Evolutionary conservation across 192 early-diverging fungal genomes (phyloP), one percentile per base, ranked within the genome.

Genomic region (Podila clonocystis): DNA sequence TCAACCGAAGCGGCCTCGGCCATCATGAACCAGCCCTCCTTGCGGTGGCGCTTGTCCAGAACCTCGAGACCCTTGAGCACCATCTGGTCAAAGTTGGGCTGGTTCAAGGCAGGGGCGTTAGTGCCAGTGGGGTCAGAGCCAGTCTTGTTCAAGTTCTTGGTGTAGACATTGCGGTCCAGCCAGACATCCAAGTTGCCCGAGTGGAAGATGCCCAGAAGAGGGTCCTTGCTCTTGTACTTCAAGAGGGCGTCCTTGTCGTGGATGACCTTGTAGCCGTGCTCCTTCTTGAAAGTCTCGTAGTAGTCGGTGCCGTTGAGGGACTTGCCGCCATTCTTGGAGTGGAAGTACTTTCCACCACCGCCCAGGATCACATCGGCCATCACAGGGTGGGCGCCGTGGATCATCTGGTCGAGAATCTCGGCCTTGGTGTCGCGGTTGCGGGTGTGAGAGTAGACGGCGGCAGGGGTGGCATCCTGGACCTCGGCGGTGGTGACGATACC

Each of bases 11-110:
- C 88, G 50, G 86, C 89, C 68, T 90, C 89, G 52, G 82, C 74
- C 88, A 90, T 88, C 65, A 90, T 74, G 85, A 88, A 90, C 67
- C 72, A 90, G 29, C 89, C 89, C 62, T 90, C 82, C 24, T 76
- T 75, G 70, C 85, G 86, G 64, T 76, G 62, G 28, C 84, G 84
- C 65, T 77, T 84, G 66, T 90, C 80, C 63, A 90, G 68, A 50
- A 84, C 74, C 33, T 90, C 80, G 50, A 90, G 76, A 58, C 86
- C 89, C 63, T 82, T 87, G 52, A 85, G 30, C 55, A 84, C 85
- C 89, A 90, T 90, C 26, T 85, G 65, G 48, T 82, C 73, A 15
- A 89, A 62, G 36, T 84, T 82, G 48, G 89, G 89, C 72, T 90
- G 89, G 58, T 89, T 75, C 29, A 75, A 52, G 57, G 87, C 88